Percentiles rank a stretch among this genome's conserved stretches.
These are phyloP conservation scores for Thielaviopsis musarum DNA, from an alignment of 2,329 filamentous ascomycete genomes.

Conservation along the genomic window DNA sequence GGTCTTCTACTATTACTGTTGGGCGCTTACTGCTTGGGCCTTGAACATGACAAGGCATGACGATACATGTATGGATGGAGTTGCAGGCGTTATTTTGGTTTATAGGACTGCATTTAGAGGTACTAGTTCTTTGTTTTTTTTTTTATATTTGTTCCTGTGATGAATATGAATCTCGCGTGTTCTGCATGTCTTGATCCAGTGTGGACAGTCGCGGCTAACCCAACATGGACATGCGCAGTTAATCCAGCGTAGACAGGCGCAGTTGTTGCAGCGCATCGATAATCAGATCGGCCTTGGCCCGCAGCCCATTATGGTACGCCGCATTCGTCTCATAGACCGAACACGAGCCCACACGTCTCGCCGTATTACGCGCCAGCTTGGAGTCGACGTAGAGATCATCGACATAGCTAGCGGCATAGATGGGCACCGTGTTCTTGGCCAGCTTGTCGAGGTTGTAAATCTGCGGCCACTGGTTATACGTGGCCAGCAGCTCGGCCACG, in stretches of 20 bases:
- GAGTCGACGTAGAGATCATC: conserved; percentile 91
- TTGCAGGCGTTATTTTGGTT: not conserved
- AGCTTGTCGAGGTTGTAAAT: conserved; percentile 65
- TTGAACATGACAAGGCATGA: not conserved
- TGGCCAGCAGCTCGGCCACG: conserved; percentile 55
- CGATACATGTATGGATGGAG: not conserved
- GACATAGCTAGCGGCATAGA: conserved; percentile 68
- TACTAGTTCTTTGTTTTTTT: not conserved
- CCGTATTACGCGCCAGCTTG: conserved; percentile 56
- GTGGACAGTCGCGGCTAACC: not conserved
- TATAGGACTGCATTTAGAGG: not conserved
- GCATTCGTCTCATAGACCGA: conserved; percentile 74
- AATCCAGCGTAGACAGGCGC: conserved; percentile 11
- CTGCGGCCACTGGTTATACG: conserved; percentile 50
- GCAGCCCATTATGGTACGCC: conserved; percentile 73
- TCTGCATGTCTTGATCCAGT: not conserved
- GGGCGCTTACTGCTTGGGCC: no score
- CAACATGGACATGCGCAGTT: no score
- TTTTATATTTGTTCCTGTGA: not conserved
- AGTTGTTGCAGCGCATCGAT: conserved; percentile 40
- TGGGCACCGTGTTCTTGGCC: conserved; percentile 60
- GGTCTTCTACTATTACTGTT: no score
- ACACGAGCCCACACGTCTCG: conserved; percentile 53
- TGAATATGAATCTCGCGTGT: no score
- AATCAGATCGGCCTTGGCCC: conserved; percentile 58